A percentile compares a stretch with the other conserved stretches of the same genome.
phyloP scores from a whole-genome alignment of 257 asterid species.

The Nicotiana otophora region DNA sequence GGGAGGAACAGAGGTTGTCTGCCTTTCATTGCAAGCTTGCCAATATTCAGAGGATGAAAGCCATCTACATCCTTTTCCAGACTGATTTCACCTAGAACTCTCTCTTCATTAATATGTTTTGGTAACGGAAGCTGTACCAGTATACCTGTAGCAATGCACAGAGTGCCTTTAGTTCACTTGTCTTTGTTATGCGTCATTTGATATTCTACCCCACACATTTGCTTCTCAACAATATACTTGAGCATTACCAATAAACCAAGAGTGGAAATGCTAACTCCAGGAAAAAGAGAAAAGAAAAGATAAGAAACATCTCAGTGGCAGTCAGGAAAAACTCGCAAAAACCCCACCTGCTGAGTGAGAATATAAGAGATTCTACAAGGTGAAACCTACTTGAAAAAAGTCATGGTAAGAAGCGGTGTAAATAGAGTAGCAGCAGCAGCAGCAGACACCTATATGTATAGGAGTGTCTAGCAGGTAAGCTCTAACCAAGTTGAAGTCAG shows the following conservation, averaged over 20 bases:
- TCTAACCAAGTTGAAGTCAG: no score
- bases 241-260: not conserved
- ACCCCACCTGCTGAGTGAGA: not conserved
- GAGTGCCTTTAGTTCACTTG: not conserved
- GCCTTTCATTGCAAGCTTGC: slow-evolving; percentile 98
- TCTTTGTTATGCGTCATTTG: slow-evolving; percentile 19
- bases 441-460: no score
- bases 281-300: not conserved
- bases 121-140: slow-evolving; percentile 94
- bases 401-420: not conserved
- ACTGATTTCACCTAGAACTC: slow-evolving; percentile 62
- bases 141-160: slow-evolving; percentile 52
- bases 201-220: not conserved
- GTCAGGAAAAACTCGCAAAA: not conserved
- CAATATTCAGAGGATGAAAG: slow-evolving; percentile 89
- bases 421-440: not conserved
- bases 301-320: not conserved
- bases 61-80: slow-evolving; percentile 94
- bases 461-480: no score
- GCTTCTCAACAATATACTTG: not conserved
- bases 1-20: slow-evolving; percentile 90
- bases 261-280: not conserved
- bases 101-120: slow-evolving; percentile 87
- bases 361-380: no score
- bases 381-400: not conserved